phyloP scores from a whole-genome alignment of 345 rosid species.

The Citrus hindsii region DNA sequence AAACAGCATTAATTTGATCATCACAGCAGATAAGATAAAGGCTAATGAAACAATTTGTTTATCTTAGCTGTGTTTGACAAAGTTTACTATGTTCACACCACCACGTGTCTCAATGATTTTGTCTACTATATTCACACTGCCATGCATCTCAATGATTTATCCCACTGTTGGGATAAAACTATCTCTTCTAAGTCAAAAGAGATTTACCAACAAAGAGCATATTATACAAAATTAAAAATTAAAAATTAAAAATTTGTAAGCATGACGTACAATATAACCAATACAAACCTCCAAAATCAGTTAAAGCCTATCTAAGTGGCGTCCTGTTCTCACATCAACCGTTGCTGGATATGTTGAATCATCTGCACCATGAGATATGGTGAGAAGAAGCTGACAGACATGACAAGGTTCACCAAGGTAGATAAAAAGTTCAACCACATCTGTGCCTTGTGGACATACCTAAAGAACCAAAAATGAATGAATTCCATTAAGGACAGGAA shows the following conservation, averaged over 20 bases:
- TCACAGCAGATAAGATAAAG: neutral
- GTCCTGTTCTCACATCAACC: conserved; percentile 87
- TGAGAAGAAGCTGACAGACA: conserved; percentile 87
- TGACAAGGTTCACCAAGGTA: conserved; percentile 96
- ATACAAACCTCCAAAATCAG: conserved; percentile 80
- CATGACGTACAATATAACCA: conserved; percentile 15
- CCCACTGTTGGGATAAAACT: neutral
- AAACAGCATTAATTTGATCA: neutral
- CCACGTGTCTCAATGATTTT: neutral
- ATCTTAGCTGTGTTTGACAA: neutral
- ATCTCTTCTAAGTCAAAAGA: neutral
- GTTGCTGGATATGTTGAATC: conserved; percentile 83
- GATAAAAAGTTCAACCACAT: conserved; percentile 79
- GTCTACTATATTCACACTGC: neutral
- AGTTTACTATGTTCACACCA: neutral
- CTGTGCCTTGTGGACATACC: conserved; percentile 86
- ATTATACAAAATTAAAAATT: neutral
- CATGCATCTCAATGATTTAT: neutral
- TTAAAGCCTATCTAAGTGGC: conserved; percentile 72
- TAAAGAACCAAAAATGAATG: conserved; percentile 34
- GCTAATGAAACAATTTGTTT: neutral
- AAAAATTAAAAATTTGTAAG: neutral
- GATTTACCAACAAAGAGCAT: neutral
- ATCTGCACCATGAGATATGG: conserved; percentile 89
- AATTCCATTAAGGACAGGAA: neutral